Percentiles rank a stretch among this genome's conserved stretches.
phyloP scores from a whole-genome alignment of 139 green algal genomes.

The Volvox africanus region DNA sequence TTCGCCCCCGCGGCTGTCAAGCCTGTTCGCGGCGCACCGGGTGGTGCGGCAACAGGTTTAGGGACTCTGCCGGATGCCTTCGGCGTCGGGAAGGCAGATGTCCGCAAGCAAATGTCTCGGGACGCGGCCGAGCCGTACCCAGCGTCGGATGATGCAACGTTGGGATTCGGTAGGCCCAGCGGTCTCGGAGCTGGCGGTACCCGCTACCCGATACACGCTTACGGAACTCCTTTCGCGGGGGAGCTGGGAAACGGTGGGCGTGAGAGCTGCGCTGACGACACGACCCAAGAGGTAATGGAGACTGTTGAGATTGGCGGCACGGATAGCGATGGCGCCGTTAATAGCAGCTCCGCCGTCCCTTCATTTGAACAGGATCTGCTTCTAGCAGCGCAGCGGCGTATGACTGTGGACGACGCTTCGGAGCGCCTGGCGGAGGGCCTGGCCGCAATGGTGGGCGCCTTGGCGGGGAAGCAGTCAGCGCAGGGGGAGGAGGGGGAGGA shows the following conservation, averaged over 20 bases:
- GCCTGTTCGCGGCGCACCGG: too few relatives aligned
- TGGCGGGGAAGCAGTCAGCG: neutral
- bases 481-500: neutral
- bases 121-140: too few relatives aligned
- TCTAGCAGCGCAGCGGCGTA: slow-evolving; percentile 2
- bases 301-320: neutral
- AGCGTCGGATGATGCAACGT: too few relatives aligned
- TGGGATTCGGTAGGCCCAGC: too few relatives aligned
- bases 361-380: slow-evolving; percentile 7
- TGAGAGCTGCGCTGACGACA: neutral
- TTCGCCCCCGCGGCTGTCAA: too few relatives aligned
- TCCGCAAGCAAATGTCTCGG: too few relatives aligned
- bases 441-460: neutral
- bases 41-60: too few relatives aligned
- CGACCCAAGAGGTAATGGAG: neutral
- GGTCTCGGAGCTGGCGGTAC: neutral
- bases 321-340: neutral
- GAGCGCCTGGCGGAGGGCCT: slow-evolving; percentile 31
- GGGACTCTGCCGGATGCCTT: too few relatives aligned
- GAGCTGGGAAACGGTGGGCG: too few relatives aligned
- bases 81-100: too few relatives aligned
- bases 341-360: neutral
- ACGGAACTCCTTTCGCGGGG: too few relatives aligned
- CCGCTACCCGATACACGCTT: neutral
- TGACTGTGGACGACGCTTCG: slow-evolving; percentile 16